phyloP scores from a whole-genome alignment of 31 red algal species.

The Asparagopsis taxiformis region DNA sequence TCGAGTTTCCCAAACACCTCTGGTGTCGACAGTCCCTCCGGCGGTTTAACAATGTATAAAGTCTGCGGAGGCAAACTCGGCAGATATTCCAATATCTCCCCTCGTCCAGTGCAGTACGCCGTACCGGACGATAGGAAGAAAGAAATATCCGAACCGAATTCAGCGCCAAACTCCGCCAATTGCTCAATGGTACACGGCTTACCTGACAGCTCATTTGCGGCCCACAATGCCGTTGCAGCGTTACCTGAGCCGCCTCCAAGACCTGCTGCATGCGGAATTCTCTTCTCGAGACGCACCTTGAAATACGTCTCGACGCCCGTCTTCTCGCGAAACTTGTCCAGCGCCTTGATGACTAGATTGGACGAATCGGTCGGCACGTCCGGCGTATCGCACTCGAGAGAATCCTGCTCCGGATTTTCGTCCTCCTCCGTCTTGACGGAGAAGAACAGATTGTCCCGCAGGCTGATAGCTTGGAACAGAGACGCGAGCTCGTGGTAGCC shows the following conservation, averaged over 20 bases:
- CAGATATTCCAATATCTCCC: constrained; percentile 65
- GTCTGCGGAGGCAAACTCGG: constrained; percentile 41
- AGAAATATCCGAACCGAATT: constrained; percentile 90
- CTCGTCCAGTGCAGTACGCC: constrained; percentile 93
- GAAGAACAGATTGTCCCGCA: constrained; percentile 85
- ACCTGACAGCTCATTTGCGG: constrained; percentile 79
- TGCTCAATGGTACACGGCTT: constrained; percentile 43
- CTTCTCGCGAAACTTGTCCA: constrained; percentile 63
- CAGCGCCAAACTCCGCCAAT: constrained; percentile 83
- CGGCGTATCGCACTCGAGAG: constrained; percentile 72
- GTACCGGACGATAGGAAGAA: constrained; percentile 96
- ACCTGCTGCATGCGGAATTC: constrained; percentile 83
- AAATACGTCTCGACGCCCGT: constrained; percentile 67
- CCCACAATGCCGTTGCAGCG: constrained; percentile 96
- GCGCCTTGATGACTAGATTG: constrained; percentile 87
- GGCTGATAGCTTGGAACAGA: constrained; percentile 90
- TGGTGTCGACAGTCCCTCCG: constrained; percentile 69
- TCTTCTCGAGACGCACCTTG: constrained; percentile 82
- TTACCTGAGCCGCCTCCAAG: constrained; percentile 96
- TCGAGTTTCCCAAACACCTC: constrained; percentile 78
- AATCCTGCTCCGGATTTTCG: constrained; percentile 48
- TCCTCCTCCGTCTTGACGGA: constrained; percentile 22
- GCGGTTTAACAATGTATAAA: constrained; percentile 90
- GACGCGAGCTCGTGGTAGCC: constrained; percentile 96
- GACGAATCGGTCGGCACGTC: constrained; percentile 80